A percentile compares a stretch with the other conserved stretches of the same genome.
phyloP scores from a whole-genome alignment of 2,329 filamentous ascomycete species.

The Talaromyces sp. region DNA sequence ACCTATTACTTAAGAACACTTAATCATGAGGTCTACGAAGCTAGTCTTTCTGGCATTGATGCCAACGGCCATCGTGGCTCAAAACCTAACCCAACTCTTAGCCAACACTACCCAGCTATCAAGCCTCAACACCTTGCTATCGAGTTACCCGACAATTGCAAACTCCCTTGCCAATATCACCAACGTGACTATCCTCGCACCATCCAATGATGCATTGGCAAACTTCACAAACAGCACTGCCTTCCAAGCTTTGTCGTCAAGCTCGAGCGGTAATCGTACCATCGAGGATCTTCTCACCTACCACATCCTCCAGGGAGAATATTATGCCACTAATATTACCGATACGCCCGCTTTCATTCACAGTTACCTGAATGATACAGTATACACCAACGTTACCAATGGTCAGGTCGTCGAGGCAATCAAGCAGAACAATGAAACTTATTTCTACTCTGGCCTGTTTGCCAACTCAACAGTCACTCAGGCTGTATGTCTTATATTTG shows the following conservation, averaged over 20 bases:
- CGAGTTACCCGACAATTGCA: background rate
- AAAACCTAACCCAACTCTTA: constrained; percentile 11
- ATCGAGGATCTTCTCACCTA: constrained; percentile 11
- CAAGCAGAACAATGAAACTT: constrained; percentile 4
- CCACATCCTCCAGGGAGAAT: constrained; percentile 11
- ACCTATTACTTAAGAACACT: background rate
- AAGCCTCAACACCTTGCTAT: constrained; percentile 10
- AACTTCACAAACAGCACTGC: constrained; percentile 1
- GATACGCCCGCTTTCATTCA: background rate
- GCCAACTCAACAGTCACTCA: constrained; percentile 8
- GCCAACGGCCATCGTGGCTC: constrained; percentile 1
- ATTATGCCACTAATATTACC: constrained; percentile 9
- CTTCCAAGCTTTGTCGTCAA: background rate
- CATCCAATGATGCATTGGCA: constrained; percentile 6
- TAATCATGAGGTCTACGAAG: constrained; percentile 1
- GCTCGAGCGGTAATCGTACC: background rate
- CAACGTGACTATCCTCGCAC: constrained; percentile 14
- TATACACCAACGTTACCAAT: constrained; percentile 10
- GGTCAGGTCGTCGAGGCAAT: constrained; percentile 15
- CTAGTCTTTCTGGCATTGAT: constrained; percentile 7
- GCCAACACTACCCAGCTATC: constrained; percentile 12
- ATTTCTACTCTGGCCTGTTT: constrained; percentile 12
- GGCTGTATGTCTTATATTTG: background rate
- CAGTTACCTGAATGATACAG: constrained; percentile 10
- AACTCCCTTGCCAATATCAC: constrained; percentile 1